Conservation (phyloP, 208 protist genomes). For the Leishmania martiniquensis region DNA sequence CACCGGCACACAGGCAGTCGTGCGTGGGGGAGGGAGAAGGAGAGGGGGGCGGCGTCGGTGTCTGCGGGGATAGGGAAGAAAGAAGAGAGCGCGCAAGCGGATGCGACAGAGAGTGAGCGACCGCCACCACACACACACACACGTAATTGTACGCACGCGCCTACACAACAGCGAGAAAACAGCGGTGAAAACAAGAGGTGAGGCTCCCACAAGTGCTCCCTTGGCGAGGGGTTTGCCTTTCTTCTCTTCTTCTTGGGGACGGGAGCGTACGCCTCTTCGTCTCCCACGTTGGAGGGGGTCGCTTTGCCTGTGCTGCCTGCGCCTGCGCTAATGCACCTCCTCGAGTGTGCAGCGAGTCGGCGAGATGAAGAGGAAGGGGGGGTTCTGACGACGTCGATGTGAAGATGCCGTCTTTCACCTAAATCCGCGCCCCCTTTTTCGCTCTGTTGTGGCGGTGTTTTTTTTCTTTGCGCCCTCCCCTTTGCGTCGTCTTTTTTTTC, state of each 20-base stretch:
- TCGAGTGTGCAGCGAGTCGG: background rate
- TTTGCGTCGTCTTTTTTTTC: background rate
- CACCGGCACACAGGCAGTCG: too few species aligned
- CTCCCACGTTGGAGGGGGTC: too few species aligned
- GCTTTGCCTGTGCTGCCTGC: too few species aligned
- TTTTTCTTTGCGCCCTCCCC: background rate
- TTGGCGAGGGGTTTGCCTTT: too few species aligned
- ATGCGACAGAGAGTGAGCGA: background rate
- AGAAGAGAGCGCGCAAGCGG: background rate
- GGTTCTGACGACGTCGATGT: too few species aligned
- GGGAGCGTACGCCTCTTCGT: too few species aligned
- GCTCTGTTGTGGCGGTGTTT: background rate
- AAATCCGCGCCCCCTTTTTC: background rate
- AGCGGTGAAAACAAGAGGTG: too few species aligned
- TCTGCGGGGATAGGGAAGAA: background rate
- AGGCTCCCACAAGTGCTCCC: too few species aligned
- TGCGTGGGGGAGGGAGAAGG: background rate
- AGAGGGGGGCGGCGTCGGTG: background rate
- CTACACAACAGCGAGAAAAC: too few species aligned
- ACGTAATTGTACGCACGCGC: too few species aligned
- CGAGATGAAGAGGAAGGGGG: background rate
- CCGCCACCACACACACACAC: too few species aligned
- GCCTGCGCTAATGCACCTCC: background rate
- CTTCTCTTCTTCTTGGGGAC: too few species aligned
- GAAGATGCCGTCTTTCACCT: background rate